Evolutionary conservation across 2,329 filamentous ascomycete genomes (phyloP), one percentile per base, ranked within the genome.

Genomic region (Periconia sp.): DNA sequence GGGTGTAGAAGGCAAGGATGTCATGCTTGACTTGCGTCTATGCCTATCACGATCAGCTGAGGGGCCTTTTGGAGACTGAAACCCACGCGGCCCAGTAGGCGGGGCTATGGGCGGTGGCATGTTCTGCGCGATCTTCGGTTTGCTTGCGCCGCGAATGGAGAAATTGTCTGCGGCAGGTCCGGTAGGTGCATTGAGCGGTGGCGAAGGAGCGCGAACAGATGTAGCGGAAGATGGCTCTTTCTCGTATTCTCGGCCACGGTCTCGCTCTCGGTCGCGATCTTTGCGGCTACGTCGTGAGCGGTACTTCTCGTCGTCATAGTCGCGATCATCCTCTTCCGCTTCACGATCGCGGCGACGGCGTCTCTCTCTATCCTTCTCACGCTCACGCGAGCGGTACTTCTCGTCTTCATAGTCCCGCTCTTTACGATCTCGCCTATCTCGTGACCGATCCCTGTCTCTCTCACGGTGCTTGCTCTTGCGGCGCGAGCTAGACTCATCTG

Each of bases 371-470:
- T 69, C 66, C 38, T 67, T 68, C 11, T 68, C 65, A 10, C 63
- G 59, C 11, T 68, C 65, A 10, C 63, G 59, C 7, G 57, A 61
- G n/a, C 63, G 48, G 25, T 65, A 74, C 57, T 73, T 70, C 16
- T 77, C 73, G 40, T 72, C 57, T 21, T 67, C 60, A 40, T 65
- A 57, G 33, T 64, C 61, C 25, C 75, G 68, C 11, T 80, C 77
- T 47, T 75, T 75, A 29, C 77, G 56, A 55, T 61, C 68, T 59
- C 56, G 72, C 57, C 70, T 63, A 10, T 76, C 73, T 38, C 73
- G 65, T 33, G 80, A 77, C 66, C 61, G 60, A 6, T 81, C 78
- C 43, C 76, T 76, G 29, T 87, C 82, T 51, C 78, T 79, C n/a
- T 65, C 59, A 19, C 54, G 51, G 17, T 68, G 54, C 39, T 65